phyloP scores from a whole-genome alignment of 495 filamentous ascomycete genomes.

The Eremomyces bilateralis region DNA sequence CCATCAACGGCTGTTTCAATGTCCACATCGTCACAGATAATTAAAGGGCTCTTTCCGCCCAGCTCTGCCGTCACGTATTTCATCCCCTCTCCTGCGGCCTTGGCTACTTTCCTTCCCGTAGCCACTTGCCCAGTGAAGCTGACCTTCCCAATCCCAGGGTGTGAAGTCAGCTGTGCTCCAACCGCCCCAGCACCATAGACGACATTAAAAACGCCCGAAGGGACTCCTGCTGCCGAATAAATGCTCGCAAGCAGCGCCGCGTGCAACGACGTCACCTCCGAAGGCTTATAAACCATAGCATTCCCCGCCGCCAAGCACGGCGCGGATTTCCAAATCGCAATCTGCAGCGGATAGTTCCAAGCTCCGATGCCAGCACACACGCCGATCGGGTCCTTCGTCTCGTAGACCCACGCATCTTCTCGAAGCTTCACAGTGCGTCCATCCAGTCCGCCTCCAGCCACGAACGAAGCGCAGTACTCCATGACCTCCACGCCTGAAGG shows the following conservation, averaged over 20 bases:
- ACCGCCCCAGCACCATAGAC: slow-evolving; percentile 53
- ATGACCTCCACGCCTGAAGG: slow-evolving; percentile 54
- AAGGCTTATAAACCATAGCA: slow-evolving; percentile 73
- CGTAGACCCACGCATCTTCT: slow-evolving; percentile 52
- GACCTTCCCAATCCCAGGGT: slow-evolving; percentile 53
- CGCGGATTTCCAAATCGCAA: slow-evolving; percentile 70
- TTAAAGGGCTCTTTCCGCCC: slow-evolving; percentile 55
- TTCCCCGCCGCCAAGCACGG: slow-evolving; percentile 68
- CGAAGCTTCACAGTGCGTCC: slow-evolving; percentile 45
- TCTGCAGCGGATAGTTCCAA: slow-evolving; percentile 77
- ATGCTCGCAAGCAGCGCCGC: slow-evolving; percentile 45
- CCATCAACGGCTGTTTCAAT: slow-evolving; percentile 55
- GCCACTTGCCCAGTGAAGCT: slow-evolving; percentile 67
- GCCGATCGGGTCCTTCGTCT: slow-evolving; percentile 49
- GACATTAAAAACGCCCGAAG: slow-evolving; percentile 63
- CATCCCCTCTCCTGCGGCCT: slow-evolving; percentile 46
- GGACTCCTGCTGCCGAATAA: slow-evolving; percentile 50
- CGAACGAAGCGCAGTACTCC: slow-evolving; percentile 55
- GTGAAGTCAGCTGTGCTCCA: slow-evolving; percentile 43
- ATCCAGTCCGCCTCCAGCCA: slow-evolving; percentile 45
- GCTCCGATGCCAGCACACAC: slow-evolving; percentile 64
- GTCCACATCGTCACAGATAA: slow-evolving; percentile 50
- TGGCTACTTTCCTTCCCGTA: slow-evolving; percentile 55
- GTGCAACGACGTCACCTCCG: slow-evolving; percentile 59
- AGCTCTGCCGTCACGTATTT: slow-evolving; percentile 77